Conservation (phyloP, 2,329 filamentous ascomycete genomes). For the Penicillium olsonii region DNA sequence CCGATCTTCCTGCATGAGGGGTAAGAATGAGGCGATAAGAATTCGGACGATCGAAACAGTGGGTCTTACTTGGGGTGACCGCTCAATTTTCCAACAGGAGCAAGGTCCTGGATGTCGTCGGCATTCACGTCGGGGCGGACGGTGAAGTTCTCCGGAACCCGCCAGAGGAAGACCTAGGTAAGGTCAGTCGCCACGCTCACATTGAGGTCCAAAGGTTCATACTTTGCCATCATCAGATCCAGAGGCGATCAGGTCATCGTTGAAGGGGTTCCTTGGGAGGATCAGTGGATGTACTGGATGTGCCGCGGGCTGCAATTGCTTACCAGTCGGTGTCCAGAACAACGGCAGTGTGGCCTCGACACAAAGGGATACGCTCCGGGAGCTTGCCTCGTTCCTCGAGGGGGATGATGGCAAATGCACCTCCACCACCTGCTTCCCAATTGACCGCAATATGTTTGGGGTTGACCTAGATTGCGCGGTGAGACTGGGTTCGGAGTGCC, state of each 20-base stretch:
- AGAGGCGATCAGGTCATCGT: constrained; percentile 88
- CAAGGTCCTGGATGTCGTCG: constrained; percentile 79
- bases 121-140: constrained; percentile 72
- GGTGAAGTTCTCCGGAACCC: constrained; percentile 85
- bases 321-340: constrained; percentile 98
- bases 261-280: constrained; percentile 79
- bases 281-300: background rate
- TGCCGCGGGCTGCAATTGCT: constrained; percentile 27
- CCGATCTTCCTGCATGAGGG: constrained; percentile 76
- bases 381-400: constrained; percentile 84
- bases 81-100: constrained; percentile 75
- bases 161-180: constrained; percentile 80
- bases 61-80: constrained; percentile 77
- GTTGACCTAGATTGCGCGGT: constrained; percentile 67
- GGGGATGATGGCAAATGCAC: constrained; percentile 95
- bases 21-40: constrained; percentile 24
- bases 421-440: constrained; percentile 95
- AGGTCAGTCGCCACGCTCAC: constrained; percentile 19
- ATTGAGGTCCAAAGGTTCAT: constrained; percentile 11
- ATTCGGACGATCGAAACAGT: too few relatives aligned
- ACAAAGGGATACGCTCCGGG: constrained; percentile 90
- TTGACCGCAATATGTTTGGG: constrained; percentile 96
- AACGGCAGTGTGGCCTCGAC: constrained; percentile 91
- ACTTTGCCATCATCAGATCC: constrained; percentile 94
- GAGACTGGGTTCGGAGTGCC: constrained; percentile 18